Evolutionary conservation across 2,329 filamentous ascomycete genomes (phyloP).

Genomic region (Penicillium sp.): DNA sequence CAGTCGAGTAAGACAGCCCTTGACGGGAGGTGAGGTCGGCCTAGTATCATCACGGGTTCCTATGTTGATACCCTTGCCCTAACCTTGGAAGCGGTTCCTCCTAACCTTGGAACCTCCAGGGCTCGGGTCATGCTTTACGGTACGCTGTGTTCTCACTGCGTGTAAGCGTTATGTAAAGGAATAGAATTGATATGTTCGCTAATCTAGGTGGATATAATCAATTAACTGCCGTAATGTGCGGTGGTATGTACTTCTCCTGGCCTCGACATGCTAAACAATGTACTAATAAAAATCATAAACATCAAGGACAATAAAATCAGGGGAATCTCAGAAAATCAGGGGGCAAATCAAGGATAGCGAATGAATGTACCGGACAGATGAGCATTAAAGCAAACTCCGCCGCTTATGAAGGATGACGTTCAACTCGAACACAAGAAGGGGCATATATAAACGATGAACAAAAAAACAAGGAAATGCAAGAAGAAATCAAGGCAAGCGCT

Average conservation of each 20-base stretch:
- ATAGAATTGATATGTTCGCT: neutral
- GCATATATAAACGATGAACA: slow-evolving; percentile 2
- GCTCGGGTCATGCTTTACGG: too few species aligned
- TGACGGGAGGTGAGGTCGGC: too few species aligned
- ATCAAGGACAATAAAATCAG: slow-evolving; percentile 6
- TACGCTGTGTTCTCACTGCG: neutral
- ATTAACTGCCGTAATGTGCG: slow-evolving; percentile 11
- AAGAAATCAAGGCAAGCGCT: slow-evolving; percentile 4
- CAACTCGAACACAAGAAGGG: slow-evolving; percentile 5
- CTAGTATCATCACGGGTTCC: too few species aligned
- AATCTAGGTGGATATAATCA: neutral
- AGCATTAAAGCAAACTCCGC: slow-evolving; percentile 27
- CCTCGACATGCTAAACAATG: slow-evolving; percentile 18
- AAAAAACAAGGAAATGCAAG: slow-evolving; percentile 7
- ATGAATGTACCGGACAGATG: slow-evolving; percentile 23
- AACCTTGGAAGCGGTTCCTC: too few species aligned
- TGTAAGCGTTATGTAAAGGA: neutral
- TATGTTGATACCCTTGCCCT: too few species aligned
- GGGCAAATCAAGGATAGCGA: slow-evolving; percentile 17
- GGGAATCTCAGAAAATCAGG: slow-evolving; percentile 24
- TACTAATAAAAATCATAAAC: slow-evolving; percentile 15
- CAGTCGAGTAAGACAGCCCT: too few species aligned
- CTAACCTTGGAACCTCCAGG: too few species aligned
- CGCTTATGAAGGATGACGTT: slow-evolving; percentile 26
- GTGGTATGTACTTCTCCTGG: slow-evolving; percentile 22